A percentile compares a stretch with the other conserved stretches of the same genome.
Conservation (phyloP, 495 filamentous ascomycete species). For the Acidiella bohemica region DNA sequence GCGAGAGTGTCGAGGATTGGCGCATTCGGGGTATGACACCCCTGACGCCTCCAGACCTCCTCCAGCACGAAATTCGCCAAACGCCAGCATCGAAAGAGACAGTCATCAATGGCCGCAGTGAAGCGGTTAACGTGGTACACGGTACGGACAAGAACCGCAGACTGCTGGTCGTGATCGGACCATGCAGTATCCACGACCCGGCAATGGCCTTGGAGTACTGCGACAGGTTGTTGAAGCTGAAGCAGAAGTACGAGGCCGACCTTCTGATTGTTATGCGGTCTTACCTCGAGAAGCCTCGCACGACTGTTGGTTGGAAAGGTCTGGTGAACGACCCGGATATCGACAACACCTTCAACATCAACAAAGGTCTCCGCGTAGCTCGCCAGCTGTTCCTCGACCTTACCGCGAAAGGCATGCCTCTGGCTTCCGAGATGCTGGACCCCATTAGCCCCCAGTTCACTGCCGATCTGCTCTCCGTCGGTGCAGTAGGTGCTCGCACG, state of each 20-base stretch:
- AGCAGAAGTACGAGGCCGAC: conserved; percentile 80
- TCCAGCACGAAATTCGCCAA: conserved; percentile 87
- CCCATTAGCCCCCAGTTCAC: conserved; percentile 97
- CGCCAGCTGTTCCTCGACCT: conserved; percentile 91
- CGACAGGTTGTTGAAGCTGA: conserved; percentile 63
- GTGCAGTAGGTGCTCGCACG: conserved; percentile 87
- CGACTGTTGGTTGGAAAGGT: conserved; percentile 98
- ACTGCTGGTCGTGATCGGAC: conserved; percentile 84
- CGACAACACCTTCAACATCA: conserved; percentile 97
- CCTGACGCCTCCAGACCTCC: conserved; percentile 79
- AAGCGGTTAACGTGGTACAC: conserved; percentile 68
- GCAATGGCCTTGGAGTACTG: conserved; percentile 87
- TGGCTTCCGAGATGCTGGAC: conserved; percentile 96
- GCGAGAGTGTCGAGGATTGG: conserved; percentile 68
- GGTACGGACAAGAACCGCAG: conserved; percentile 61
- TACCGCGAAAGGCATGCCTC: conserved; percentile 89
- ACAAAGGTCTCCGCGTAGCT: conserved; percentile 80
- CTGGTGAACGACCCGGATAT: conserved; percentile 99
- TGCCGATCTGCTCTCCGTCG: conserved; percentile 82
- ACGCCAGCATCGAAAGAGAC: conserved; percentile 63
- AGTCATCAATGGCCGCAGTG: conserved; percentile 66
- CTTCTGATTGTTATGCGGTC: conserved; percentile 93
- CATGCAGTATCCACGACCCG: conserved; percentile 96
- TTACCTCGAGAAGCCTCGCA: conserved; percentile 97
- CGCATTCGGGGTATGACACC: conserved; percentile 80